These are phyloP conservation scores for Neostapfia colusana DNA, from an alignment of 176 grass and related monocot species.

Conservation along the genomic window DNA sequence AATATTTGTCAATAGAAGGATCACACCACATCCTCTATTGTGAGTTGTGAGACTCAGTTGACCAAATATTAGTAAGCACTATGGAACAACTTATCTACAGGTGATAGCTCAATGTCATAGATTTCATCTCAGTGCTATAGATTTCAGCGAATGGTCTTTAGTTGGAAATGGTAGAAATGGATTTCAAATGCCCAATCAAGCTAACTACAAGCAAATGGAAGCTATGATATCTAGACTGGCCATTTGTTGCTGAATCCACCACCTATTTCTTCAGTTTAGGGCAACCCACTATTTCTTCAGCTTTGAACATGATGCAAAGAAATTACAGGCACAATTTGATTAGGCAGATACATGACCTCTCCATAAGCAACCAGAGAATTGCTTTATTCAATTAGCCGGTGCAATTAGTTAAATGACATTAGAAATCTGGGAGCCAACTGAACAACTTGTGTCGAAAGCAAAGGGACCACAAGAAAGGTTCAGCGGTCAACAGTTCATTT, in stretches of 20 bases:
- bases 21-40: background rate
- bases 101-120: background rate
- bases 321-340: background rate
- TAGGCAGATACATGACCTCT: background rate
- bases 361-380: background rate
- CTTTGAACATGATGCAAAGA: background rate
- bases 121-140: background rate
- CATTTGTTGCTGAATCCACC: background rate
- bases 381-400: background rate
- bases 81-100: background rate
- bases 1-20: background rate
- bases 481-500: too few relatives aligned
- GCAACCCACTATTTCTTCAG: background rate
- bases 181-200: constrained; percentile 9
- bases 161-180: background rate
- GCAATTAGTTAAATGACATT: background rate
- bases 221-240: background rate
- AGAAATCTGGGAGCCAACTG: background rate
- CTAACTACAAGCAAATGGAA: constrained; percentile 21
- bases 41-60: background rate
- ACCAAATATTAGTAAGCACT: background rate
- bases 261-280: background rate
- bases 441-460: background rate
- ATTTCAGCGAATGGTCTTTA: background rate
- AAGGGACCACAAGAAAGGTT: background rate